Evolutionary conservation across 2,329 filamentous ascomycete species (phyloP).

Genomic region (Neofusicoccum laricinum): DNA sequence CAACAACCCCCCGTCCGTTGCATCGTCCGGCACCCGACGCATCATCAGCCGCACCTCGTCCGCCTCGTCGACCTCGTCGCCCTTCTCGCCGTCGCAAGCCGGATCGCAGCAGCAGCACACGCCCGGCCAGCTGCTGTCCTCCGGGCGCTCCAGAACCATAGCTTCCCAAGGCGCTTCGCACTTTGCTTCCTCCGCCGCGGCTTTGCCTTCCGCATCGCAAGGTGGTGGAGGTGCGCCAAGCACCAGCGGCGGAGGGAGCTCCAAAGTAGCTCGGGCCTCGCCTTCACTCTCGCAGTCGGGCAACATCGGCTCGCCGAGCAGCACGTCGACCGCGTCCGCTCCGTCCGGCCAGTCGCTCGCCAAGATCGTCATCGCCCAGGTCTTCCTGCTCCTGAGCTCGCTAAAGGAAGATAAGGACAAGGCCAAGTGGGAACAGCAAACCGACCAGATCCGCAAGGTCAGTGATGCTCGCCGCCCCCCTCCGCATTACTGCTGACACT

Average conservation of each 20-base stretch:
- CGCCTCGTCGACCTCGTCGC: conserved; percentile 53
- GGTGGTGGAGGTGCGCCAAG: conserved; percentile 50
- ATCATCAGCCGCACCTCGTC: conserved; percentile 54
- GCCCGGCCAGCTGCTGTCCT: conserved; percentile 53
- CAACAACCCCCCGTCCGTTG: conserved; percentile 50
- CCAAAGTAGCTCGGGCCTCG: conserved; percentile 58
- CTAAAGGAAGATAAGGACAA: conserved; percentile 96
- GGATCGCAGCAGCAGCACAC: conserved; percentile 53
- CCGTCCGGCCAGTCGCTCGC: conserved; percentile 57
- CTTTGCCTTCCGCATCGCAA: conserved; percentile 48
- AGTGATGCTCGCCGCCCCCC: conserved; percentile 25
- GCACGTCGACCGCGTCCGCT: conserved; percentile 43
- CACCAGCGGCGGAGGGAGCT: conserved; percentile 54
- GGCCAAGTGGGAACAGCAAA: conserved; percentile 88
- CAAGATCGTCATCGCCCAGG: conserved; percentile 92
- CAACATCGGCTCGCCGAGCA: conserved; percentile 53
- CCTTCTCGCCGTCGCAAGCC: conserved; percentile 54
- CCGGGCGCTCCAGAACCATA: conserved; percentile 54
- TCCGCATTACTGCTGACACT: conserved; percentile 22
- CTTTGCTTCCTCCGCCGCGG: conserved; percentile 55
- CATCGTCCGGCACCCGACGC: conserved; percentile 45
- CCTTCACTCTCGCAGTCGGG: conserved; percentile 57
- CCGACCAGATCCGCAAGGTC: conserved; percentile 89
- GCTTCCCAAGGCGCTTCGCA: conserved; percentile 53
- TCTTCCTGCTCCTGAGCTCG: conserved; percentile 89